Conservation (phyloP, 371 early-diverging fungal genomes). For the Phascolomyces articulosus region DNA sequence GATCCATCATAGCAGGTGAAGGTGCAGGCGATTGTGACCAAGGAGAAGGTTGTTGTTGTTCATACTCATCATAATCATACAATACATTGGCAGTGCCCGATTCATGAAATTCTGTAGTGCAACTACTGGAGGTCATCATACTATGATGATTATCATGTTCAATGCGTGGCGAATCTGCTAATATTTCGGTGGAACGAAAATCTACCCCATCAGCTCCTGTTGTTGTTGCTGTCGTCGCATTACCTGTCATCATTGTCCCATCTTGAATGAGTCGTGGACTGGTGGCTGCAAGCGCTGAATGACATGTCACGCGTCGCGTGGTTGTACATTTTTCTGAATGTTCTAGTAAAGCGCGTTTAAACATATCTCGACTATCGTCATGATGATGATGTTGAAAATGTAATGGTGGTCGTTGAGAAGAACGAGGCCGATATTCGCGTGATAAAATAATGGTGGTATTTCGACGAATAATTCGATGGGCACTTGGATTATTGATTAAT, state of each 20-base stretch:
- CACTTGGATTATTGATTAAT: conserved; percentile 52
- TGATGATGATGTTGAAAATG: conserved; percentile 17
- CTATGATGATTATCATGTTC: background rate
- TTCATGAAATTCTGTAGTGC: conserved; percentile 3
- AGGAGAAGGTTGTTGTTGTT: conserved; percentile 54
- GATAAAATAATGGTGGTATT: conserved; percentile 57
- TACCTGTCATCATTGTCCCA: too few relatives aligned
- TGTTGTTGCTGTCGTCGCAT: too few relatives aligned
- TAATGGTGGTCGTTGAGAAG: conserved; percentile 17
- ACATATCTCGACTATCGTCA: conserved; percentile 33
- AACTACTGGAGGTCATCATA: background rate
- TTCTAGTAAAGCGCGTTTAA: conserved; percentile 43
- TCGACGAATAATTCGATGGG: conserved; percentile 52
- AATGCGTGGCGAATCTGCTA: conserved; percentile 28
- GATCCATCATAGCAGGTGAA: conserved; percentile 63
- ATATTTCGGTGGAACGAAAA: conserved; percentile 23
- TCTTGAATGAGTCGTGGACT: conserved; percentile 38
- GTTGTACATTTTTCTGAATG: conserved; percentile 26
- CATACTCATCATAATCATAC: conserved; percentile 50
- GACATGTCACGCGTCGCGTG: conserved; percentile 2
- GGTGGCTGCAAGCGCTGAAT: conserved; percentile 21
- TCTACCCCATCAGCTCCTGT: conserved; percentile 3
- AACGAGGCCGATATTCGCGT: conserved; percentile 53
- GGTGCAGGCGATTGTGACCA: conserved; percentile 73
- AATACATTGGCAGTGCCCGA: conserved; percentile 18